phyloP scores from a whole-genome alignment of 331 rosid genomes.

The Prunus yedoensis region DNA sequence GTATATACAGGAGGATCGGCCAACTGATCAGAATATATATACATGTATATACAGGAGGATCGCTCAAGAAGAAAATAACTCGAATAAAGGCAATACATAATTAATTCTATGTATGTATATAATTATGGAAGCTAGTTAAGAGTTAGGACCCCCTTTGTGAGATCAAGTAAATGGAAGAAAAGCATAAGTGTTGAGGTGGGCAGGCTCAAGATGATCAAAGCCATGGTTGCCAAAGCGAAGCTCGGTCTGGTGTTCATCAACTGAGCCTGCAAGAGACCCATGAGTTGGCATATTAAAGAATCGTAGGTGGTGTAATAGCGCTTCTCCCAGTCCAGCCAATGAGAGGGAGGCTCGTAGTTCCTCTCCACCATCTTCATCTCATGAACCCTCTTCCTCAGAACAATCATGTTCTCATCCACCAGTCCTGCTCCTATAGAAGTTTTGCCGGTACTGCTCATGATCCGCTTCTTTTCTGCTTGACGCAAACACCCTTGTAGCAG shows the following conservation, averaged over 20 bases:
- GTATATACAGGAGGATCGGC: too few relatives aligned
- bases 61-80: too few relatives aligned
- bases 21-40: too few relatives aligned
- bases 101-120: not conserved
- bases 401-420: conserved; percentile 50
- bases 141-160: conserved; percentile 16
- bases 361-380: conserved; percentile 51
- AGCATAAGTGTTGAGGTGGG: conserved; percentile 27
- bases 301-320: conserved; percentile 31
- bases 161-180: conserved; percentile 25
- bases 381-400: conserved; percentile 43
- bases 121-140: not conserved
- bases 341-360: conserved; percentile 37
- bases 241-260: conserved; percentile 45
- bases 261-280: conserved; percentile 42
- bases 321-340: conserved; percentile 55
- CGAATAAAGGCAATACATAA: not conserved
- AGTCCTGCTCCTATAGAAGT: conserved; percentile 21
- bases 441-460: conserved; percentile 8
- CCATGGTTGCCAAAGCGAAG: conserved; percentile 34
- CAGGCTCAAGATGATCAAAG: conserved; percentile 20
- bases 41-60: too few relatives aligned
- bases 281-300: conserved; percentile 24
- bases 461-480: conserved; percentile 24
- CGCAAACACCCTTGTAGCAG: conserved; percentile 13